These are phyloP conservation scores for Sordariomycetes sp. DNA, from an alignment of 2,329 filamentous ascomycete genomes.

Conservation along the genomic window DNA sequence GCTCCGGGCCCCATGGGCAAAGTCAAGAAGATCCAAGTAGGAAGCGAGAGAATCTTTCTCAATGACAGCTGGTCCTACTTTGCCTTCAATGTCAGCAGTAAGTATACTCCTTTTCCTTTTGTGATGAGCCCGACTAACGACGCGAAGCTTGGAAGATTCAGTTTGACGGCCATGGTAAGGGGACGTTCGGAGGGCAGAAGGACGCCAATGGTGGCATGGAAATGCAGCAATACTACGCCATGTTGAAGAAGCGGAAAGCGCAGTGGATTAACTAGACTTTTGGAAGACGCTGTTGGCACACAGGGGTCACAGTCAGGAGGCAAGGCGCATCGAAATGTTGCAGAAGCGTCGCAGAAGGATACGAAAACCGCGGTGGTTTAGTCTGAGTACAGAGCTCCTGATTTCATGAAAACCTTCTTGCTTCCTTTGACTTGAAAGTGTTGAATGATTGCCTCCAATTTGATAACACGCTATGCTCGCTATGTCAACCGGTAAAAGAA, in stretches of 20 bases:
- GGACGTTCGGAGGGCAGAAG: conserved; percentile 20
- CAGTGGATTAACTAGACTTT: too few relatives aligned
- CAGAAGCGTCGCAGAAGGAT: too few relatives aligned
- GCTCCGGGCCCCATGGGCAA: conserved; percentile 34
- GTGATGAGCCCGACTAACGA: neutral
- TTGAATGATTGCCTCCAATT: too few relatives aligned
- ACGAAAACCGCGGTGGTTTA: too few relatives aligned
- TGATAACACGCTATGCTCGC: too few relatives aligned
- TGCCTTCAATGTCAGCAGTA: conserved; percentile 34
- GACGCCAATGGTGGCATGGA: conserved; percentile 11
- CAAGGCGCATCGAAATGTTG: too few relatives aligned
- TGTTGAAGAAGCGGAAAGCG: conserved; percentile 23
- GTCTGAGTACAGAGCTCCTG: too few relatives aligned
- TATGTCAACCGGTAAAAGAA: too few relatives aligned
- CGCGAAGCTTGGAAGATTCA: conserved; percentile 21
- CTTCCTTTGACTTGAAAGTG: too few relatives aligned
- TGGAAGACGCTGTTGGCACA: too few relatives aligned
- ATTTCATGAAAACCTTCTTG: too few relatives aligned
- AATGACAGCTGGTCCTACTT: conserved; percentile 40
- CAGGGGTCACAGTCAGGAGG: too few relatives aligned
- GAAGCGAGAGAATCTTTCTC: conserved; percentile 29
- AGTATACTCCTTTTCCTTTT: conserved; percentile 11
- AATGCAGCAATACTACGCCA: conserved; percentile 23
- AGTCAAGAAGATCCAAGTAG: conserved; percentile 32
- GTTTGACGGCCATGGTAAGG: conserved; percentile 27